These are phyloP conservation scores for Leptographium lundbergii DNA, from an alignment of 2,329 filamentous ascomycete genomes.

Conservation along the genomic window DNA sequence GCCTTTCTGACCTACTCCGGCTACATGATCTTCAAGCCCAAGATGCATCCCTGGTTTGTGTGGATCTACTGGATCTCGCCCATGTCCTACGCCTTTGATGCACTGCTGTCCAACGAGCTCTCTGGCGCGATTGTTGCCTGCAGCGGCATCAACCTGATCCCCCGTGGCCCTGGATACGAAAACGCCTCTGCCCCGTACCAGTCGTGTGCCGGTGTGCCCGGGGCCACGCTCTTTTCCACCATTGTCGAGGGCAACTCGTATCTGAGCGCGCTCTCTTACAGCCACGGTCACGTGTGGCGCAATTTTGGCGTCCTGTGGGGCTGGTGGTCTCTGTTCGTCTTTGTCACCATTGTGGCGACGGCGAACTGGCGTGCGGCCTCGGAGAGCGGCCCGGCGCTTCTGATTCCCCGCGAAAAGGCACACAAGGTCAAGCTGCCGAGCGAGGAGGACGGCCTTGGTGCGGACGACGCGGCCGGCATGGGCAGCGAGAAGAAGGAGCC, in stretches of 20 bases:
- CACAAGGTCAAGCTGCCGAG: constrained; percentile 1
- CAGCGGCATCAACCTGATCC: constrained; percentile 35
- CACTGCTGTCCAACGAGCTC: constrained; percentile 41
- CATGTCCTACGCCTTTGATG: constrained; percentile 52
- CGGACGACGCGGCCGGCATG: not conserved
- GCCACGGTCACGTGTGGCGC: constrained; percentile 49
- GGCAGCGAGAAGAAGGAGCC: constrained; percentile 36
- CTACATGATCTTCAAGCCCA: constrained; percentile 55
- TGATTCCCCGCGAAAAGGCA: constrained; percentile 10
- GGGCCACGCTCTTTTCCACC: constrained; percentile 32
- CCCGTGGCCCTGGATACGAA: constrained; percentile 34
- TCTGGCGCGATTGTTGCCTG: constrained; percentile 38
- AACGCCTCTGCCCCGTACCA: constrained; percentile 23
- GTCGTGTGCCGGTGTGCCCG: constrained; percentile 45
- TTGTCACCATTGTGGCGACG: constrained; percentile 40
- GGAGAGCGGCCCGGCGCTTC: constrained; percentile 5
- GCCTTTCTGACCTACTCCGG: constrained; percentile 56
- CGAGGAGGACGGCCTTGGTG: not conserved
- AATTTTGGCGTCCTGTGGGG: constrained; percentile 70
- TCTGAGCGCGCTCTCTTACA: constrained; percentile 34
- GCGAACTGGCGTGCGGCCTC: constrained; percentile 4
- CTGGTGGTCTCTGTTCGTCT: constrained; percentile 61
- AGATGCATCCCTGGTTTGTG: constrained; percentile 50
- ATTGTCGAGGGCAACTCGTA: constrained; percentile 37
- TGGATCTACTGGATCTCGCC: constrained; percentile 57